Conservation (phyloP, 2,329 filamentous ascomycete species). For the Ophiostoma perfectum region DNA sequence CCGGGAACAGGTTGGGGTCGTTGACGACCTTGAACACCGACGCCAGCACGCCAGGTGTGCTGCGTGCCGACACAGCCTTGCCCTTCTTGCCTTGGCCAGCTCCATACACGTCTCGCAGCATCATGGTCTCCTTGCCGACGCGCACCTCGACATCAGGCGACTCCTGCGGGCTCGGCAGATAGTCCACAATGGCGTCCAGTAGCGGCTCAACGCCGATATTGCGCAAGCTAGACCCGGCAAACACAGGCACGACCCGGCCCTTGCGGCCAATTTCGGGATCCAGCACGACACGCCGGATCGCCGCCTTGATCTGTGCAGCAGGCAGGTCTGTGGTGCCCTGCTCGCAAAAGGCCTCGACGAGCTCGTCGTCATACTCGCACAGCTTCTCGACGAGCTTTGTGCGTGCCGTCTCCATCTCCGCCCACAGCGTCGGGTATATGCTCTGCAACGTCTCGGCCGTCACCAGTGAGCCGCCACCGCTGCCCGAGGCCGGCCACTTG, state of each 20-base stretch:
- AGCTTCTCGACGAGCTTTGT: slow-evolving; percentile 74
- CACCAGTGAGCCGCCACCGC: slow-evolving; percentile 32
- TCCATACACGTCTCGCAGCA: slow-evolving; percentile 33
- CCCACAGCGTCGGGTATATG: slow-evolving; percentile 50
- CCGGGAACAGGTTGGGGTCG: slow-evolving; percentile 55
- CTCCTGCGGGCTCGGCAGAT: slow-evolving; percentile 68
- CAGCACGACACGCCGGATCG: slow-evolving; percentile 64
- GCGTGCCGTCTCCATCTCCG: slow-evolving; percentile 70
- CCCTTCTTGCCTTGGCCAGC: background rate
- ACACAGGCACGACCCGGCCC: slow-evolving; percentile 75
- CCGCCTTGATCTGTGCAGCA: slow-evolving; percentile 60
- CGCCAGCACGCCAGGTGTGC: slow-evolving; percentile 41
- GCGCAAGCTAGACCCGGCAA: slow-evolving; percentile 85
- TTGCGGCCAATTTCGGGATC: slow-evolving; percentile 33
- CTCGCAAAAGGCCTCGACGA: slow-evolving; percentile 80
- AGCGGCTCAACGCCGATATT: slow-evolving; percentile 93
- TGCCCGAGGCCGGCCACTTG: slow-evolving; percentile 51
- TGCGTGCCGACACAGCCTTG: background rate
- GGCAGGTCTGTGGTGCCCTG: slow-evolving; percentile 70
- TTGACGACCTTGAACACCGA: slow-evolving; percentile 94
- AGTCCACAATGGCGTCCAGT: slow-evolving; percentile 80
- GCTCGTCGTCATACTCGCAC: slow-evolving; percentile 79
- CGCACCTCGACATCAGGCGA: slow-evolving; percentile 25
- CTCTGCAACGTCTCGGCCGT: slow-evolving; percentile 40
- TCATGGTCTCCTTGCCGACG: slow-evolving; percentile 48